These are phyloP conservation scores for Neoboletus subvelutipes DNA, from an alignment of 768 basidiomycete species.

Conservation along the genomic window DNA sequence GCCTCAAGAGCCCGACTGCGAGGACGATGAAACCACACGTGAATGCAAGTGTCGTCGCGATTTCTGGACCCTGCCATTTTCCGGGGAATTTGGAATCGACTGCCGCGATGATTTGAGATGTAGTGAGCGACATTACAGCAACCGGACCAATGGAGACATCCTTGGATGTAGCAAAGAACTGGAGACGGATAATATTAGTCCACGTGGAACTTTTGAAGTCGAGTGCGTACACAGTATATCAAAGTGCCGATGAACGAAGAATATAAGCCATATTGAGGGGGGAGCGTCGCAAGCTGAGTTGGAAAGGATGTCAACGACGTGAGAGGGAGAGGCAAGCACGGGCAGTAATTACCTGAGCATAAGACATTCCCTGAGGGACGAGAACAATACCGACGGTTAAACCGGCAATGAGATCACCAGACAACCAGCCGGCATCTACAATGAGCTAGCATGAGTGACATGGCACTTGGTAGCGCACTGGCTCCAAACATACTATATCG, in stretches of 20 bases:
- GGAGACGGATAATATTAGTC: not conserved
- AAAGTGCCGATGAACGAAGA: slow-evolving; percentile 89
- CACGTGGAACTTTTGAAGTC: not conserved
- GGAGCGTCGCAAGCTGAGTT: slow-evolving; percentile 74
- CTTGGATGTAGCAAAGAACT: slow-evolving; percentile 97
- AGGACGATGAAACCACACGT: slow-evolving; percentile 91
- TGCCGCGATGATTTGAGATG: slow-evolving; percentile 72
- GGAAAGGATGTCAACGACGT: not conserved
- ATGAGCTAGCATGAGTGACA: not conserved
- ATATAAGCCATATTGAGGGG: slow-evolving; percentile 88
- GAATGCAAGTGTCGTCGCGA: slow-evolving; percentile 83
- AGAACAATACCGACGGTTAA: slow-evolving; percentile 94
- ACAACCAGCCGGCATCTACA: slow-evolving; percentile 73
- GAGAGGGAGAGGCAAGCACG: not conserved
- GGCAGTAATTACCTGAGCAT: slow-evolving; percentile 55
- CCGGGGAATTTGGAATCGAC: slow-evolving; percentile 55
- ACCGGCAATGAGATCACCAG: slow-evolving; percentile 86
- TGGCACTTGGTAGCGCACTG: not conserved
- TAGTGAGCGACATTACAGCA: slow-evolving; percentile 94
- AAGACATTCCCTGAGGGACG: slow-evolving; percentile 93
- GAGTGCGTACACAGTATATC: slow-evolving; percentile 68
- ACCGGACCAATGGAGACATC: slow-evolving; percentile 99
- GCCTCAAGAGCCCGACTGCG: slow-evolving; percentile 80
- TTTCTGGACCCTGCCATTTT: slow-evolving; percentile 65
- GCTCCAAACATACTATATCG: slow-evolving; percentile 67